A percentile compares a stretch with the other conserved stretches of the same genome.
Evolutionary conservation across 768 basidiomycete genomes (phyloP).

Genomic region (Holtermanniella nyarrowii): DNA sequence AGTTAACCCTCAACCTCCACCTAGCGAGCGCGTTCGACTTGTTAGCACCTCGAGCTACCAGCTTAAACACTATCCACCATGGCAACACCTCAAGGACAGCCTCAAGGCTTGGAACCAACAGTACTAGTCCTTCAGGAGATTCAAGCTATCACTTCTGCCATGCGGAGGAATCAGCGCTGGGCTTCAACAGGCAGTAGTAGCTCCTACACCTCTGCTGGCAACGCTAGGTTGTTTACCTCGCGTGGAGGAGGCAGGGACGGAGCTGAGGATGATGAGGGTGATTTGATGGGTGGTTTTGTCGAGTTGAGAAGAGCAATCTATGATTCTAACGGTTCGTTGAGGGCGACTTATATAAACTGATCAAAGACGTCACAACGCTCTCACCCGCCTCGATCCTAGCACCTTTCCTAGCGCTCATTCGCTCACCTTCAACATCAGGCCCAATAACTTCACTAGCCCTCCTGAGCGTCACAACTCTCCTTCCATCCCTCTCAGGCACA

Average conservation of each 20-base stretch:
- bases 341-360: slow-evolving; percentile 9
- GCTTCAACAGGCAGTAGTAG: slow-evolving; percentile 46
- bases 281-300: slow-evolving; percentile 82
- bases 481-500: slow-evolving; percentile 49
- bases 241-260: slow-evolving; percentile 43
- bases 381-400: slow-evolving; percentile 48
- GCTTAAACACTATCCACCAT: background rate
- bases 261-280: slow-evolving; percentile 59
- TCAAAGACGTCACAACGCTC: slow-evolving; percentile 24
- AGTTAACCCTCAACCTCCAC: too few species aligned
- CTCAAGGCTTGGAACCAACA: background rate
- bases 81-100: background rate
- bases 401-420: slow-evolving; percentile 87
- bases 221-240: background rate
- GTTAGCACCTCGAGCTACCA: too few species aligned
- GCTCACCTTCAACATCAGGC: slow-evolving; percentile 87
- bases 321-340: slow-evolving; percentile 54
- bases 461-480: slow-evolving; percentile 42
- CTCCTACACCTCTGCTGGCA: slow-evolving; percentile 4
- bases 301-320: slow-evolving; percentile 66
- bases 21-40: too few species aligned
- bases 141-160: slow-evolving; percentile 76
- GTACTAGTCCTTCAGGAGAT: slow-evolving; percentile 72
- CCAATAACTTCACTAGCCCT: slow-evolving; percentile 95
- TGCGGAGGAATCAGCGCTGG: slow-evolving; percentile 98